Percentiles rank a stretch among this genome's conserved stretches.
Conservation (phyloP, 257 asterid species). For the Petrea volubilis region DNA sequence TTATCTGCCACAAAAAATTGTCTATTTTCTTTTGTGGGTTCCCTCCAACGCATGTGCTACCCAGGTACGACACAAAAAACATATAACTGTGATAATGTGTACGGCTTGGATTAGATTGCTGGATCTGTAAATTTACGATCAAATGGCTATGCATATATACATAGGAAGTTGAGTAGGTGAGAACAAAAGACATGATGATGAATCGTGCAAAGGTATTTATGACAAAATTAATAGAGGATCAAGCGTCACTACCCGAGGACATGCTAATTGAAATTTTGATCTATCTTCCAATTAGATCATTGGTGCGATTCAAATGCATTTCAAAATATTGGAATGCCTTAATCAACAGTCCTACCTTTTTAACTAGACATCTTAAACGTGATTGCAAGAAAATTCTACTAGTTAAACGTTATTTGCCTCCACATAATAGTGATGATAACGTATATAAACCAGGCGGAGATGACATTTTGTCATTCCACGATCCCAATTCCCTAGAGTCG, state of each 20-base stretch:
- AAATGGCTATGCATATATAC: too few species aligned
- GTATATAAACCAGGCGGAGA: not conserved
- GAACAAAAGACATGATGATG: too few species aligned
- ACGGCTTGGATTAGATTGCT: too few species aligned
- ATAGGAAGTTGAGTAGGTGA: too few species aligned
- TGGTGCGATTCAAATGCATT: not conserved
- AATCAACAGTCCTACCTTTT: not conserved
- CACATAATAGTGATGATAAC: too few species aligned
- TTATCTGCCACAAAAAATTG: too few species aligned
- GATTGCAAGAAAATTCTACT: not conserved
- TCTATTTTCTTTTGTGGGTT: too few species aligned
- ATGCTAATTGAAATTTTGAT: not conserved
- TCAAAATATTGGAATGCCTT: not conserved
- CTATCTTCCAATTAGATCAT: not conserved
- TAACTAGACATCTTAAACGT: not conserved
- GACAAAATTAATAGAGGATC: not conserved
- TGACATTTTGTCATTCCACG: not conserved
- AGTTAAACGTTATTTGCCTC: not conserved
- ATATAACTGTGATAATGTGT: too few species aligned
- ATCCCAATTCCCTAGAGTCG: not conserved
- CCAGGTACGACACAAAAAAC: too few species aligned
- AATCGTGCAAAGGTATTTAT: too few species aligned
- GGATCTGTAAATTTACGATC: too few species aligned
- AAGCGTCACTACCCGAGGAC: not conserved
- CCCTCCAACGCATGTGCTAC: too few species aligned